Evolutionary conservation across 2,329 filamentous ascomycete species (phyloP).

Genomic region (Rhynchosporium graminicola): DNA sequence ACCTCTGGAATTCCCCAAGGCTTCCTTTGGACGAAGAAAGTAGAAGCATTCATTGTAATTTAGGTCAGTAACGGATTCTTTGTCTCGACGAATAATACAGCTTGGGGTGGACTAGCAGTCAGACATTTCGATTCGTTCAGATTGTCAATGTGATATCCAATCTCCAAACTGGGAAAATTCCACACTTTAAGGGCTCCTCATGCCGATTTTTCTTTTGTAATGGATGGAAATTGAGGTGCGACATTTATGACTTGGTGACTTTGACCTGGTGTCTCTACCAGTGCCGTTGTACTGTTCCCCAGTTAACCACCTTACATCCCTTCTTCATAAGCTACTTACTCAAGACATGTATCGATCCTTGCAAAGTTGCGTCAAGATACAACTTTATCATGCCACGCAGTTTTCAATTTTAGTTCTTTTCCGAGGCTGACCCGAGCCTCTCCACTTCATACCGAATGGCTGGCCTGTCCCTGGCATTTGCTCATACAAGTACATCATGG

Average conservation of each 20-base stretch:
- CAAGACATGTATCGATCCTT: too few relatives aligned
- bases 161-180: too few relatives aligned
- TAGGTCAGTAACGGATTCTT: neutral
- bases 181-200: neutral
- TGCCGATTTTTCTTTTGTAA: neutral
- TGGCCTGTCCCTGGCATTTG: neutral
- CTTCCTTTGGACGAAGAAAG: conserved; percentile 34
- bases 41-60: conserved; percentile 11
- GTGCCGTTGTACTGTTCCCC: neutral
- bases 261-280: neutral
- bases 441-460: neutral
- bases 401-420: neutral
- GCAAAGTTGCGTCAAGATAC: too few relatives aligned
- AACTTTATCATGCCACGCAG: neutral
- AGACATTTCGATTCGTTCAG: too few relatives aligned
- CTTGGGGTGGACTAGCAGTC: neutral
- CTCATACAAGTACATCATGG: neutral
- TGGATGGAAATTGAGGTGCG: neutral
- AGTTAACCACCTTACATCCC: neutral
- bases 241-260: neutral
- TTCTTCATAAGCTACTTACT: neutral
- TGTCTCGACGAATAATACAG: neutral
- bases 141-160: too few relatives aligned
- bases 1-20: conserved; percentile 80
- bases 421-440: conserved; percentile 1